Percentiles rank a stretch among this genome's conserved stretches.
Conservation (phyloP, 2,329 filamentous ascomycete species). For the Nemania bipapillata region DNA sequence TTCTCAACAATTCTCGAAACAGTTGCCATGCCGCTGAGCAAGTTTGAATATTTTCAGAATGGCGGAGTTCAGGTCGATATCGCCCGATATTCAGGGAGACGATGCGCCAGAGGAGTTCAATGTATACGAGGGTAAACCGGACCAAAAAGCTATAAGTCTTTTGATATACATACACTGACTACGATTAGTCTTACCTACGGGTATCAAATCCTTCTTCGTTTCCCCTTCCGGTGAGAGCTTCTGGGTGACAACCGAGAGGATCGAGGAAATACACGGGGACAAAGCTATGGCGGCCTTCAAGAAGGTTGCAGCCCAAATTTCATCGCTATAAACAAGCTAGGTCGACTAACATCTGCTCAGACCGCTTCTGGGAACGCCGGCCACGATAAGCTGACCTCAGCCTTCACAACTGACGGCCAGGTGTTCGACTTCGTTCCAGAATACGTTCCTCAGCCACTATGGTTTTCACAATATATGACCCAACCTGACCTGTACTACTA, state of each 20-base stretch:
- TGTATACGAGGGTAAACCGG: constrained; percentile 11
- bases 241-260: constrained; percentile 13
- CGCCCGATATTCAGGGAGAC: constrained; percentile 1
- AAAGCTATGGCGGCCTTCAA: constrained; percentile 5
- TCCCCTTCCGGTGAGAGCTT: constrained; percentile 12
- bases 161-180: background rate
- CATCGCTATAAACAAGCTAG: background rate
- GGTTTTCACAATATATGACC: constrained; percentile 41
- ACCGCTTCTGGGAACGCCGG: constrained; percentile 33
- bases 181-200: constrained; percentile 5
- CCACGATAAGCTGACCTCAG: constrained; percentile 37
- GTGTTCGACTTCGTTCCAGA: constrained; percentile 8
- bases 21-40: background rate
- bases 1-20: background rate
- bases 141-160: background rate
- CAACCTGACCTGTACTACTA: constrained; percentile 44
- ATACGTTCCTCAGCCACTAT: constrained; percentile 15
- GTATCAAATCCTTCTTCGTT: constrained; percentile 1
- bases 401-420: constrained; percentile 41
- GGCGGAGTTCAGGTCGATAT: constrained; percentile 1
- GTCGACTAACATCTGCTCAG: constrained; percentile 7
- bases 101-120: background rate
- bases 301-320: constrained; percentile 5
- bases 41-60: constrained; percentile 8
- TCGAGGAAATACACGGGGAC: constrained; percentile 4